These are phyloP conservation scores for Epicoccum nigrum DNA, from an alignment of 2,329 filamentous ascomycete species.

Conservation along the genomic window DNA sequence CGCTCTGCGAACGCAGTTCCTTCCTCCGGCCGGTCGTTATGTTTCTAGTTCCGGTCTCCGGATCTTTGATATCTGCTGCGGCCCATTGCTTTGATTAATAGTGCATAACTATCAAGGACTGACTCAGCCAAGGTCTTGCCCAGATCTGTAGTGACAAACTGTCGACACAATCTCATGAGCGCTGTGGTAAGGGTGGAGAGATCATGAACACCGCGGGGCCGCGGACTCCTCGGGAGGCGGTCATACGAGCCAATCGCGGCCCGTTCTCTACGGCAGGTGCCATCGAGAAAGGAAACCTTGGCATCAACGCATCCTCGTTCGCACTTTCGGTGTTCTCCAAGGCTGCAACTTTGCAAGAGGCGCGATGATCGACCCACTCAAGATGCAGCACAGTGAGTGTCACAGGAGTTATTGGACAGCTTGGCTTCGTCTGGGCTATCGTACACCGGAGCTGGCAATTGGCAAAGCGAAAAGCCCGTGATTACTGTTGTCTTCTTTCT, in stretches of 20 bases:
- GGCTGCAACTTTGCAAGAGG: not conserved
- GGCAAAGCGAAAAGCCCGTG: not conserved
- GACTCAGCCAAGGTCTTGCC: constrained; percentile 1
- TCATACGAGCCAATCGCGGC: not conserved
- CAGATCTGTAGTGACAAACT: not conserved
- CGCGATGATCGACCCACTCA: not conserved
- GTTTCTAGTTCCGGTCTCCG: not conserved
- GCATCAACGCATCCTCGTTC: not conserved
- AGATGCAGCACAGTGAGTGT: not conserved
- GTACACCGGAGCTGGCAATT: not conserved
- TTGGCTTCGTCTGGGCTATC: not conserved
- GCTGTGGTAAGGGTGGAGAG: not conserved
- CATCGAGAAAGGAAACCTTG: not conserved
- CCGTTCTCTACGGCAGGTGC: not conserved
- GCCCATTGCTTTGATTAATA: constrained; percentile 1
- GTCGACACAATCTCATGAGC: not conserved
- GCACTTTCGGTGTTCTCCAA: constrained; percentile 4
- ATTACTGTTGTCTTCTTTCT: not conserved
- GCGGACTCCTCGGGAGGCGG: not conserved
- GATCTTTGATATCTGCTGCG: not conserved
- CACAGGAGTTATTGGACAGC: not conserved
- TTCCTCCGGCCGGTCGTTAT: not conserved
- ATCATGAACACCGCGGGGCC: not conserved
- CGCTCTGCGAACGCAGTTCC: not conserved
- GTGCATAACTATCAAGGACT: not conserved